A percentile compares a stretch with the other conserved stretches of the same genome.
These are phyloP conservation scores for Tuber brumale DNA, from an alignment of 495 filamentous ascomycete species.

Conservation along the genomic window DNA sequence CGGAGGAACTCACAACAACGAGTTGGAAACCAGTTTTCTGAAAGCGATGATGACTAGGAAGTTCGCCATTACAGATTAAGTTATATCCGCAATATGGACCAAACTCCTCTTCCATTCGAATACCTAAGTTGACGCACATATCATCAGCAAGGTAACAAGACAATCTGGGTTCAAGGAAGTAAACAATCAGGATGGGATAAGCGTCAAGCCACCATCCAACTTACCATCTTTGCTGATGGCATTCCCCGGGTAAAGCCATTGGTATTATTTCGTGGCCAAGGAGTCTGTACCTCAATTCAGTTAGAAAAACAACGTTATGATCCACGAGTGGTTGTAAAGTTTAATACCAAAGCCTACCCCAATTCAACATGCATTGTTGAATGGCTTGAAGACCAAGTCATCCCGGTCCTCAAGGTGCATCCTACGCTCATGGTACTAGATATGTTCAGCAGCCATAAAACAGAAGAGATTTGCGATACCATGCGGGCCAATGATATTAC, in stretches of 20 bases:
- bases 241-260: slow-evolving; percentile 9
- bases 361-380: not conserved
- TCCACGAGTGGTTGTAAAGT: no score
- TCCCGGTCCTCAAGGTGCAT: slow-evolving; percentile 10
- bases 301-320: not conserved
- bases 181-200: slow-evolving; percentile 14
- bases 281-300: not conserved
- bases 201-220: slow-evolving; percentile 14
- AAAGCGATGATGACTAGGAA: not conserved
- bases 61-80: slow-evolving; percentile 9
- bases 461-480: no score
- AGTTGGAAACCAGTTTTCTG: no score
- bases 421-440: no score
- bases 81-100: slow-evolving; percentile 16
- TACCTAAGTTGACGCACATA: slow-evolving; percentile 16
- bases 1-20: slow-evolving; percentile 3
- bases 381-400: slow-evolving; percentile 9
- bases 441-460: no score
- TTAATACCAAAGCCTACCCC: slow-evolving; percentile 9
- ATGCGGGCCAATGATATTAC: no score
- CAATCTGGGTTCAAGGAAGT: slow-evolving; percentile 6
- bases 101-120: no score
- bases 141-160: slow-evolving; percentile 10
- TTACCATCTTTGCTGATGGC: slow-evolving; percentile 7
- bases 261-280: slow-evolving; percentile 10